A percentile compares a stretch with the other conserved stretches of the same genome.
Conservation (phyloP, 352 stramenopile genomes). For the Elongisporangium anandrum region DNA sequence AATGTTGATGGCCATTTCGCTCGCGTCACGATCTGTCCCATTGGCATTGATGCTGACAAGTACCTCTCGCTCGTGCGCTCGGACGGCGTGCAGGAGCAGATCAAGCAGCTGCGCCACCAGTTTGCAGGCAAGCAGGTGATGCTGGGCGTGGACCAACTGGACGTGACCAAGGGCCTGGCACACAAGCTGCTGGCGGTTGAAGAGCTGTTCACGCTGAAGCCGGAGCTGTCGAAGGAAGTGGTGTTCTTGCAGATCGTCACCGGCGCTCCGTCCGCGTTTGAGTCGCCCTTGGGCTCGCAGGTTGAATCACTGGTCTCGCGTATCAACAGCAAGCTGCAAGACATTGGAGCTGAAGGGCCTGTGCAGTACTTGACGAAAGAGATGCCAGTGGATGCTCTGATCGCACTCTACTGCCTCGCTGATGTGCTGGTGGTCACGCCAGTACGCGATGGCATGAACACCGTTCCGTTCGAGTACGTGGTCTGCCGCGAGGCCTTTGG, state of each 20-base stretch:
- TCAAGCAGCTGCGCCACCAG: constrained; percentile 49
- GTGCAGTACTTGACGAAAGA: constrained; percentile 92
- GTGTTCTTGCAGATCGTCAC: constrained; percentile 93
- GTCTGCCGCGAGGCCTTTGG: constrained; percentile 74
- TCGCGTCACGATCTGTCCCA: constrained; percentile 81
- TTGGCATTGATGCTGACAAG: constrained; percentile 84
- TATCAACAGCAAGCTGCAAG: constrained; percentile 91
- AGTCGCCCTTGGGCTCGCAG: constrained; percentile 75
- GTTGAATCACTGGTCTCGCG: constrained; percentile 88
- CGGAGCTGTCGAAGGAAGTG: constrained; percentile 91
- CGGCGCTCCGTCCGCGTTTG: constrained; percentile 30
- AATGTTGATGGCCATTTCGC: constrained; percentile 88
- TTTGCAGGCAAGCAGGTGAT: constrained; percentile 86
- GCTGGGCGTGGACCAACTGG: constrained; percentile 77
- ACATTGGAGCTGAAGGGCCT: constrained; percentile 77
- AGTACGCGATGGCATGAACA: constrained; percentile 90
- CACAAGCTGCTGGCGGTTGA: constrained; percentile 90
- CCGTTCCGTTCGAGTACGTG: constrained; percentile 88
- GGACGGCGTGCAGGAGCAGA: constrained; percentile 60
- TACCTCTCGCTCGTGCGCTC: constrained; percentile 64
- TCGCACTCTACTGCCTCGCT: constrained; percentile 85
- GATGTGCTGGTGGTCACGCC: constrained; percentile 83
- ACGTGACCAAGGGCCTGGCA: constrained; percentile 88
- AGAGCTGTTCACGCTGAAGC: constrained; percentile 81
- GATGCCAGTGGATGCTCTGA: constrained; percentile 79